These are phyloP conservation scores for Xylaria acuta DNA, from an alignment of 495 filamentous ascomycete genomes.

Conservation along the genomic window DNA sequence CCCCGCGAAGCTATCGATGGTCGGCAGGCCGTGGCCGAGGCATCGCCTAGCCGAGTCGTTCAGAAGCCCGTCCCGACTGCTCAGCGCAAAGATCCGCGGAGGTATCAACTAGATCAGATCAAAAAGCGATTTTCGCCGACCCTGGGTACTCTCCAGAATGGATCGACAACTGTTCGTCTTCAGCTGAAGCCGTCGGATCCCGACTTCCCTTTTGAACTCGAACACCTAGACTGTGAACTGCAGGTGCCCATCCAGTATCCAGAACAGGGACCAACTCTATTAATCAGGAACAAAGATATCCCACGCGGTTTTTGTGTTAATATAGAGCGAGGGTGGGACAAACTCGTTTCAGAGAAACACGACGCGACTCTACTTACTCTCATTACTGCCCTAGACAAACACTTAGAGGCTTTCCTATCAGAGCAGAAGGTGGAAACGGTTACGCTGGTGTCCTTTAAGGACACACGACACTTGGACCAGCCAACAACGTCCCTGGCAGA, in stretches of 20 bases:
- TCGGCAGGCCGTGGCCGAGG: slow-evolving; percentile 49
- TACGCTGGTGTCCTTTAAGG: slow-evolving; percentile 74
- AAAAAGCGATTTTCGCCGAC: slow-evolving; percentile 71
- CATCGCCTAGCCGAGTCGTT: slow-evolving; percentile 57
- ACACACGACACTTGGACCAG: slow-evolving; percentile 49
- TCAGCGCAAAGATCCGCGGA: slow-evolving; percentile 71
- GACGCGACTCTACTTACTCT: slow-evolving; percentile 69
- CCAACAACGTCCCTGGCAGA: slow-evolving; percentile 32
- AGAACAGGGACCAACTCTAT: slow-evolving; percentile 59
- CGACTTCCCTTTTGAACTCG: slow-evolving; percentile 82
- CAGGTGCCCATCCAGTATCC: slow-evolving; percentile 71
- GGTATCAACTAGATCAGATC: slow-evolving; percentile 80
- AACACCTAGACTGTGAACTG: slow-evolving; percentile 73
- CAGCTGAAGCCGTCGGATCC: slow-evolving; percentile 80
- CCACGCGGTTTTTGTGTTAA: slow-evolving; percentile 81
- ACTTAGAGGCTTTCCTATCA: slow-evolving; percentile 74
- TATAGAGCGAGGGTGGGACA: slow-evolving; percentile 79
- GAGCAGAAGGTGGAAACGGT: slow-evolving; percentile 78
- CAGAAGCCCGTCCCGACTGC: slow-evolving; percentile 68
- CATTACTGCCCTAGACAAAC: slow-evolving; percentile 75
- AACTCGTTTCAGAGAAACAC: slow-evolving; percentile 62
- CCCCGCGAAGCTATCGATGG: slow-evolving; percentile 35
- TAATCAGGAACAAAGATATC: slow-evolving; percentile 77
- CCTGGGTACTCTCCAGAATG: slow-evolving; percentile 59
- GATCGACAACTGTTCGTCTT: slow-evolving; percentile 64